Evolutionary conservation across 108 stramenopile genomes (phyloP).

Genomic region (Discostella pseudostelligera): DNA sequence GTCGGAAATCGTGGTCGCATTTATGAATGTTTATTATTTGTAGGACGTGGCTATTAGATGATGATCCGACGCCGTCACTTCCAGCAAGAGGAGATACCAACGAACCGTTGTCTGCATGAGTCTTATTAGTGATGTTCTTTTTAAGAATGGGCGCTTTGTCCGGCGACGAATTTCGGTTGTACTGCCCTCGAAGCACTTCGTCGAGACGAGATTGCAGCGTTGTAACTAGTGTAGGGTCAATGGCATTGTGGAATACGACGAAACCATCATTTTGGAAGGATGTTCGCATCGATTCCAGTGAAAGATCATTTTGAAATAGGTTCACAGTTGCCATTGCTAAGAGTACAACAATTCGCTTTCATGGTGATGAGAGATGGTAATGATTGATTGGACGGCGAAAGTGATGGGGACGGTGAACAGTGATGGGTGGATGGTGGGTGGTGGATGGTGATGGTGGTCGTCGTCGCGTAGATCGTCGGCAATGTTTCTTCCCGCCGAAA

Average conservation of each 20-base stretch:
- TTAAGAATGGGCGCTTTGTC: constrained; percentile 63
- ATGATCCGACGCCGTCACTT: neutral
- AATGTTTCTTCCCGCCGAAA: no score
- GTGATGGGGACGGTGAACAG: no score
- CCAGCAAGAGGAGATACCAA: neutral
- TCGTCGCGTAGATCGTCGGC: no score
- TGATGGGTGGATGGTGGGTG: no score
- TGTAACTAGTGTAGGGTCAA: constrained; percentile 31
- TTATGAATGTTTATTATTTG: constrained; percentile 89
- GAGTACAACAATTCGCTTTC: no score
- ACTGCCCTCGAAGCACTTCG: constrained; percentile 64
- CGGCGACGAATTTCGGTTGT: constrained; percentile 61
- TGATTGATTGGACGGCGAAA: no score
- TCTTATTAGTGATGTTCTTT: constrained; percentile 10
- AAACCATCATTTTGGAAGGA: constrained; percentile 68
- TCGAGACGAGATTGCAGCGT: constrained; percentile 61
- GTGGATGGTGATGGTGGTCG: no score
- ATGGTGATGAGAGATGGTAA: no score
- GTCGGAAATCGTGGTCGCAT: constrained; percentile 61
- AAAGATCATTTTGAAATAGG: no score
- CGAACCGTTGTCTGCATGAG: neutral
- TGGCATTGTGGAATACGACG: constrained; percentile 49
- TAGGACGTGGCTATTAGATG: constrained; percentile 56
- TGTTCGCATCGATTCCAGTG: constrained; percentile 9
- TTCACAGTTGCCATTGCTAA: no score